Evolutionary conservation across 257 asterid species (phyloP).

Genomic region (Coffea canephora): DNA sequence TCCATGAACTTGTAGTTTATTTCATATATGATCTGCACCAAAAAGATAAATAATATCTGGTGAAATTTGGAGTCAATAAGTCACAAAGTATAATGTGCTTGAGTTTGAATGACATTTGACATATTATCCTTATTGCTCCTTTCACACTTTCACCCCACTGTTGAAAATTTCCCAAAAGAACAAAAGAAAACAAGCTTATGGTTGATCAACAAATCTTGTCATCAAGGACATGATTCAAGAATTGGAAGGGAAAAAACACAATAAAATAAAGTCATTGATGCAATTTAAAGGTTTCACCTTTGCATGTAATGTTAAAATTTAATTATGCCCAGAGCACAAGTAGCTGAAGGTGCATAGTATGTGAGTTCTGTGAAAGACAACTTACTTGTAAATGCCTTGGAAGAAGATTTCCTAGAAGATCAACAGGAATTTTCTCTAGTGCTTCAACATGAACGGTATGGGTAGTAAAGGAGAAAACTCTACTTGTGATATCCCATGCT

Average conservation of each 20-base stretch:
- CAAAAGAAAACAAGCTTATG: background rate
- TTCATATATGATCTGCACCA: constrained; percentile 44
- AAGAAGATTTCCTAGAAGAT: constrained; percentile 50
- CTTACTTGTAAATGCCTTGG: constrained; percentile 49
- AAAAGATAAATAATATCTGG: constrained; percentile 2
- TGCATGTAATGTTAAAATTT: background rate
- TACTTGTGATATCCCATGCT: constrained; percentile 46
- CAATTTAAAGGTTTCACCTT: background rate
- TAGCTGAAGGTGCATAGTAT: constrained; percentile 4
- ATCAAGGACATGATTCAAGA: background rate
- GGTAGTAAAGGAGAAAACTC: constrained; percentile 41
- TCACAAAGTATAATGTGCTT: background rate
- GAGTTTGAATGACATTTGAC: background rate
- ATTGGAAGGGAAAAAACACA: background rate
- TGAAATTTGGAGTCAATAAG: background rate
- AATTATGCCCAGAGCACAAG: background rate
- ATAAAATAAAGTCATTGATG: background rate
- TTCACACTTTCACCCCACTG: background rate
- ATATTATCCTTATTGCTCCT: background rate
- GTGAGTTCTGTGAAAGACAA: constrained; percentile 6
- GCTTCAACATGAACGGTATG: constrained; percentile 47
- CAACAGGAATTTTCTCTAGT: constrained; percentile 50
- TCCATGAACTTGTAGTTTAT: constrained; percentile 43
- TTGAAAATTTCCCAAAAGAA: background rate
- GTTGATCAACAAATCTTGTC: background rate